Percentiles rank a stretch among this genome's conserved stretches.
Evolutionary conservation across 2,329 filamentous ascomycete species (phyloP).

Genomic region (Diaporthe sp.): DNA sequence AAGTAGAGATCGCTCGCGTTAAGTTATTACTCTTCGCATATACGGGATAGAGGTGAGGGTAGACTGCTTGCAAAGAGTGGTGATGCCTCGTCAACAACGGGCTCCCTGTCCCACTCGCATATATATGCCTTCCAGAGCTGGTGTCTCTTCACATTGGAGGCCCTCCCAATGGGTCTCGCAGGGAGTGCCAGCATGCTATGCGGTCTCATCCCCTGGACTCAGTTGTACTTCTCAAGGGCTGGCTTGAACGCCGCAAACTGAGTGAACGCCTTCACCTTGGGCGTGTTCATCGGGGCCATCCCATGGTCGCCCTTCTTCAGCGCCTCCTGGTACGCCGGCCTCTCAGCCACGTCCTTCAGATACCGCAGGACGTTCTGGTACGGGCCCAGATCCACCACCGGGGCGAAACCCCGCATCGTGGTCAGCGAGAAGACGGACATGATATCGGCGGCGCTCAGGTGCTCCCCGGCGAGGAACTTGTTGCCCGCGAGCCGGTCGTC

Average conservation of each 20-base stretch:
- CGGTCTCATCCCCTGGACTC: neutral
- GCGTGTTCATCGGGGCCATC: constrained; percentile 50
- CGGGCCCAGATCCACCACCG: constrained; percentile 55
- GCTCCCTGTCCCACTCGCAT: neutral
- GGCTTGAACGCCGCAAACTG: constrained; percentile 32
- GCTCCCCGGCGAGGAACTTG: constrained; percentile 70
- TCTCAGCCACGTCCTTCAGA: constrained; percentile 57
- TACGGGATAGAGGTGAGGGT: neutral
- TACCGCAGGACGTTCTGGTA: constrained; percentile 62
- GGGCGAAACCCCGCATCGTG: constrained; percentile 68
- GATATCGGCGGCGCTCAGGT: constrained; percentile 76
- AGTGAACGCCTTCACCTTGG: constrained; percentile 35
- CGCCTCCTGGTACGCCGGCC: constrained; percentile 62
- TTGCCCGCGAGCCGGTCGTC: constrained; percentile 63
- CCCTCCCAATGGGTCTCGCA: neutral
- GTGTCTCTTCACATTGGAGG: neutral
- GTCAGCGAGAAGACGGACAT: constrained; percentile 74
- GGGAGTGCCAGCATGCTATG: no score
- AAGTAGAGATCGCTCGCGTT: neutral
- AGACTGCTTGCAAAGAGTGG: neutral
- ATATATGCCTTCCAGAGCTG: neutral
- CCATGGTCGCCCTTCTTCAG: constrained; percentile 65
- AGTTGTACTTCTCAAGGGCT: constrained; percentile 16
- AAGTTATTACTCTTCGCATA: neutral
- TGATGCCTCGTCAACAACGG: neutral